Percentiles rank a stretch among this genome's conserved stretches.
Conservation (phyloP, 2,329 filamentous ascomycete genomes). For the Aureobasidium sp. region DNA sequence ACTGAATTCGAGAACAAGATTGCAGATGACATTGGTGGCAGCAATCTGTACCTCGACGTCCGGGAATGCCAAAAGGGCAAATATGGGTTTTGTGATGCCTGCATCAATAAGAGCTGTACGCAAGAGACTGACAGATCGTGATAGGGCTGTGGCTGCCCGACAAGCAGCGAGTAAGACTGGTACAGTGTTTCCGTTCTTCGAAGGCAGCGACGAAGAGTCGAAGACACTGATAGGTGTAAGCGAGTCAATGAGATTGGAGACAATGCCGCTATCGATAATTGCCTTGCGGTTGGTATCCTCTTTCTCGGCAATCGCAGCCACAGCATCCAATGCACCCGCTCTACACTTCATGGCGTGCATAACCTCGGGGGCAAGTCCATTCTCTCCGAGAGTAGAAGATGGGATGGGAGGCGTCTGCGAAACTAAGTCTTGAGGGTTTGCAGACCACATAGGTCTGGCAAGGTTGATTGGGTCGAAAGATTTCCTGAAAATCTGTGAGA, state of each 20-base stretch:
- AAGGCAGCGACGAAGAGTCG: conserved; percentile 16
- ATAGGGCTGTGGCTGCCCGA: conserved; percentile 70
- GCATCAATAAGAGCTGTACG: conserved; percentile 83
- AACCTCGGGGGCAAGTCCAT: conserved; percentile 55
- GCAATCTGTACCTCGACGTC: conserved; percentile 77
- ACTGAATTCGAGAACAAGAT: conserved; percentile 80
- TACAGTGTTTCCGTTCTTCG: conserved; percentile 67
- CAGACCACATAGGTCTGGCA: conserved; percentile 49
- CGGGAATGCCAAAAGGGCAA: conserved; percentile 65
- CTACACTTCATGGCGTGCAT: conserved; percentile 68
- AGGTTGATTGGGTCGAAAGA: conserved; percentile 55
- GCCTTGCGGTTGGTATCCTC: conserved; percentile 79
- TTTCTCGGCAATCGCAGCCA: conserved; percentile 73
- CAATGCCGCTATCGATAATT: conserved; percentile 72
- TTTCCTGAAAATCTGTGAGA: conserved; percentile 58
- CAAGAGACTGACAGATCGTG: conserved; percentile 75
- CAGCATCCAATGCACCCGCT: conserved; percentile 66
- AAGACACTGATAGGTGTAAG: conserved; percentile 49
- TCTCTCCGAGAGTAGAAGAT: conserved; percentile 49
- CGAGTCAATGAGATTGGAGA: conserved; percentile 77
- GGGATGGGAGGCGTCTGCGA: conserved; percentile 19
- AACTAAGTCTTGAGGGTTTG: conserved; percentile 27
- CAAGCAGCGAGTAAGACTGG: conserved; percentile 79
- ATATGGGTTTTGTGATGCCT: conserved; percentile 69
- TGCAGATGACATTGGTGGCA: conserved; percentile 76